Evolutionary conservation across 768 basidiomycete species (phyloP), one percentile per base, ranked within the genome.

Genomic region (Phlegmacium glaucopus): DNA sequence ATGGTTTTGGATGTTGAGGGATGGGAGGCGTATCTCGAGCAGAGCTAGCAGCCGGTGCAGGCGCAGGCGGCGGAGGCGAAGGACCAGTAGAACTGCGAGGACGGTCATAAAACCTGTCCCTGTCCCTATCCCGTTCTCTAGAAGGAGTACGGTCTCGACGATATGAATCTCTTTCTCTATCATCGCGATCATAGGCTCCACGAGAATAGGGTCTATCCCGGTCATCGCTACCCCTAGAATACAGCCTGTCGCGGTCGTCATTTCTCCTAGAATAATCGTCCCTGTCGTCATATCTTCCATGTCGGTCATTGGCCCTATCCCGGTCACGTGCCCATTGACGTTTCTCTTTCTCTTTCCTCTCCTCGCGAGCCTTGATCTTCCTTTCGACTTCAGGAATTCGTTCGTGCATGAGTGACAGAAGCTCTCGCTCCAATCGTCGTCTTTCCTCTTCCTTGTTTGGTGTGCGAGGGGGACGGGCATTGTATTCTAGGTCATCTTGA

Each of bases 401-500:
- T 60, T 95, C 92, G 59, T 98, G 94, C 83, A 90, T 81, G 44
- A 99, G 71, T 39, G 76, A 72, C 47, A 95, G 65, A 15, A 97
- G 71, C 56, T 98, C 93, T 36, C 95, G 77, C 67, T 99, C 96
- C 25, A 96, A 73, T 54, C 83, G 78, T 16, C 95, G 71, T 45
- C 85, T 74, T 61, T 98, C 94, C 53, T 93, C 87, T 46, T 96
- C 93, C 67, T 87, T 88, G 13, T 79, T 76, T 9, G 71, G 62
- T 3, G 82, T 79, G 48, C 83, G 77, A 1, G 91, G 82, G 0
- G 91, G 88, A 6, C 85, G 80, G 2, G 83, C 80, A 44, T 85
- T 82, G 54, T 94, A 90, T 35, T 96, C 93, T 26, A 99, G 71
- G 63, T 98, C 95, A 42, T 96, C 92, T 60, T 90, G 85, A 4